Percentiles rank a stretch among this genome's conserved stretches.
Conservation (phyloP, 345 rosid genomes). For the Populus pruinosa region DNA sequence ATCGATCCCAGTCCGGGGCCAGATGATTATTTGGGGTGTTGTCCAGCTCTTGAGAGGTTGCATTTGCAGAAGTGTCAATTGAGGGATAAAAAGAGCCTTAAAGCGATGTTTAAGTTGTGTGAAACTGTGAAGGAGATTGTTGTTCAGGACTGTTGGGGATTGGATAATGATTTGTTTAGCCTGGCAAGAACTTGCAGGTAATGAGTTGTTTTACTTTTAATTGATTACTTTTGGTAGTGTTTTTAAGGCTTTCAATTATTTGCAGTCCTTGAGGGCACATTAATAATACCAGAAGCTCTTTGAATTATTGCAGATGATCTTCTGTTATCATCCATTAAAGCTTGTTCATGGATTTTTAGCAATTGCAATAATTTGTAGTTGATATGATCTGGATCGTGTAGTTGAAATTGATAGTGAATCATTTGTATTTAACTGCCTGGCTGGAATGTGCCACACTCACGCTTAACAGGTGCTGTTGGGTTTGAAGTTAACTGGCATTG, state of each 20-base stretch:
- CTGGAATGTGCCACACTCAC: neutral
- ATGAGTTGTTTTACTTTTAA: neutral
- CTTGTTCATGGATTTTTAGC: neutral
- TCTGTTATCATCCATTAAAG: neutral
- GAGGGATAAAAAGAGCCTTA: slow-evolving; percentile 52
- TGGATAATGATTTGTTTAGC: slow-evolving; percentile 67
- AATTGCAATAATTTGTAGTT: neutral
- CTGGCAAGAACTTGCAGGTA: slow-evolving; percentile 72
- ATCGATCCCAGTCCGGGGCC: slow-evolving; percentile 75
- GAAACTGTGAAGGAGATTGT: slow-evolving; percentile 63
- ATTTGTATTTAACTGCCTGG: neutral
- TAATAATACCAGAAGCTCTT: neutral
- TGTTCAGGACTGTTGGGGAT: slow-evolving; percentile 87
- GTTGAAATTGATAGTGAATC: slow-evolving; percentile 1
- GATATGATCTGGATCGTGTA: neutral
- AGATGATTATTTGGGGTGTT: slow-evolving; percentile 57
- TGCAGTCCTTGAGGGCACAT: neutral
- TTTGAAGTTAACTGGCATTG: neutral
- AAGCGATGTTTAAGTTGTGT: slow-evolving; percentile 72
- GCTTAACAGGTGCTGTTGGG: neutral
- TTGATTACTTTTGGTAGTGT: slow-evolving; percentile 4
- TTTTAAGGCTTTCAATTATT: neutral
- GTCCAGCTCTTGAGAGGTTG: slow-evolving; percentile 74
- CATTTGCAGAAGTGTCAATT: slow-evolving; percentile 77
- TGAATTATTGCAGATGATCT: slow-evolving; percentile 4